A percentile compares a stretch with the other conserved stretches of the same genome.
These are phyloP conservation scores for Toxicodendron radicans DNA, from an alignment of 345 rosid species.

Conservation along the genomic window DNA sequence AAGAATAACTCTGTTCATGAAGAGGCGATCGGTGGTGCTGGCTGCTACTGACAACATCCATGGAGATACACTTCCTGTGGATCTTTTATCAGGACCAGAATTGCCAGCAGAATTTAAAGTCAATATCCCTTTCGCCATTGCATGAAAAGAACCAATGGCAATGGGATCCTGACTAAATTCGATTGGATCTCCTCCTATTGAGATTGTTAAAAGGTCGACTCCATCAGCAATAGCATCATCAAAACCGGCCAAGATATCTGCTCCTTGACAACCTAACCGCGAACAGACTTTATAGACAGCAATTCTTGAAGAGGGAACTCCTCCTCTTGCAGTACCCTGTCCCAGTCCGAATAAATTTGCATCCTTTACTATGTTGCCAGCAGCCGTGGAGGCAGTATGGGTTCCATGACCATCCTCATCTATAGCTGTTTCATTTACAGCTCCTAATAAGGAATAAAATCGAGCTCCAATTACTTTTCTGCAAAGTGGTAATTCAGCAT, in stretches of 20 bases:
- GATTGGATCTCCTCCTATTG: background rate
- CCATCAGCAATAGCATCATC: slow-evolving; percentile 74
- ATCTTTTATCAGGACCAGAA: background rate
- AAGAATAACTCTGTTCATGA: slow-evolving; percentile 36
- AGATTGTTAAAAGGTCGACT: slow-evolving; percentile 46
- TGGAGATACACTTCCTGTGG: slow-evolving; percentile 29
- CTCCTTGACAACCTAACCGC: fast-evolving
- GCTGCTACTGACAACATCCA: slow-evolving; percentile 56
- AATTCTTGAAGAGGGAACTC: slow-evolving; percentile 58
- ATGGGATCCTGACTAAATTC: slow-evolving; percentile 15
- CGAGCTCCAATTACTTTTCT: slow-evolving; percentile 53
- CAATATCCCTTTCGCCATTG: slow-evolving; percentile 50
- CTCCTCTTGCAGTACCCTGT: slow-evolving; percentile 58
- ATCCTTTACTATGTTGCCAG: slow-evolving; percentile 45
- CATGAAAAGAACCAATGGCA: slow-evolving; percentile 54
- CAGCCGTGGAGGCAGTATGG: slow-evolving; percentile 70
- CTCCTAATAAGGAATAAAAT: background rate
- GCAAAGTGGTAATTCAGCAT: background rate
- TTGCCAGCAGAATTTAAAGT: slow-evolving; percentile 46
- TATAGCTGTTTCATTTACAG: slow-evolving; percentile 4
- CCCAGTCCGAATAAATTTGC: slow-evolving; percentile 51
- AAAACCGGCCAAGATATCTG: slow-evolving; percentile 37
- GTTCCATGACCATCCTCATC: slow-evolving; percentile 46
- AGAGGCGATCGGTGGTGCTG: slow-evolving; percentile 41
- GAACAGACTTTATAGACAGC: slow-evolving; percentile 48